Conservation (phyloP, 2,329 filamentous ascomycete genomes). For the Plectosphaerella cucumerina region DNA sequence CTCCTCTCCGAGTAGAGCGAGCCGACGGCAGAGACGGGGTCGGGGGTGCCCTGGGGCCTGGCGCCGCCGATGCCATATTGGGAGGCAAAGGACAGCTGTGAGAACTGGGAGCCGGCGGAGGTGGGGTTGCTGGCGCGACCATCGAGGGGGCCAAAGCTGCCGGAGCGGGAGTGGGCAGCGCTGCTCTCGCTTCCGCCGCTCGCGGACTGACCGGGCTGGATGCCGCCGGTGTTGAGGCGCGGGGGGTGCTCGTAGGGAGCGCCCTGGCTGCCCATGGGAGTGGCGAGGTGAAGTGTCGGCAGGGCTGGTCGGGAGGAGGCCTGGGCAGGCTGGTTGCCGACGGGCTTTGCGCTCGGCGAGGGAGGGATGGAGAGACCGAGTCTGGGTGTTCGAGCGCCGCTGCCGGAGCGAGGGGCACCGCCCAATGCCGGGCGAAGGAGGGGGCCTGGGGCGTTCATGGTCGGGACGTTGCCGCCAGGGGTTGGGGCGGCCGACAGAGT, state of each 20-base stretch:
- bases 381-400: constrained; percentile 64
- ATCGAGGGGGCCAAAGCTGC: constrained; percentile 76
- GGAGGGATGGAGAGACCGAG: constrained; percentile 88
- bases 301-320: constrained; percentile 55
- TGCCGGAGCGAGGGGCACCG: constrained; percentile 53
- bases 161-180: constrained; percentile 73
- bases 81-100: constrained; percentile 74
- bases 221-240: constrained; percentile 42
- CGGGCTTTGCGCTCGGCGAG: constrained; percentile 76
- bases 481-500: constrained; percentile 24
- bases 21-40: constrained; percentile 84
- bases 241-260: constrained; percentile 64
- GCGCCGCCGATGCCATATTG: constrained; percentile 64
- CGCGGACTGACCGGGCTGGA: constrained; percentile 59
- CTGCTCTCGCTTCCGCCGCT: constrained; percentile 78
- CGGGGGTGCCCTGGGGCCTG: constrained; percentile 65
- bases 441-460: constrained; percentile 73
- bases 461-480: constrained; percentile 32
- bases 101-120: constrained; percentile 84
- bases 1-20: constrained; percentile 79
- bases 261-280: constrained; percentile 77
- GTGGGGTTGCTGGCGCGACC: constrained; percentile 75
- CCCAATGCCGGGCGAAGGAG: constrained; percentile 80
- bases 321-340: constrained; percentile 46
- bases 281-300: constrained; percentile 80